Base-by-base conservation (phyloP, 306 rosid genomes). In the Corylus avellana region DNA sequence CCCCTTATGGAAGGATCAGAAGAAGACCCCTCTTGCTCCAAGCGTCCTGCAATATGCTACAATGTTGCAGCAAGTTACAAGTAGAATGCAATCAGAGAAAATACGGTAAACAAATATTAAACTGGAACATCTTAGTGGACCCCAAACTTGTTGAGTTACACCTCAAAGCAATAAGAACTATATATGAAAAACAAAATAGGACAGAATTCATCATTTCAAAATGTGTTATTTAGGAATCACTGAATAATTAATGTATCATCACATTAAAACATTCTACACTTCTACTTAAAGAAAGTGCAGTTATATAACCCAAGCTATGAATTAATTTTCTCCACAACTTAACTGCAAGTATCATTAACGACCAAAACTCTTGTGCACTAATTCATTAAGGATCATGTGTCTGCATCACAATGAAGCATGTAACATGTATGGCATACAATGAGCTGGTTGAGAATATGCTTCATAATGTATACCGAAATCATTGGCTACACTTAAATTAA, bases 41-140 rank as follows among this genome's bases (percentile, higher is more conserved):
- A 69, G 75, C 92, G 91, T 77, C 90, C 92, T 76, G 98, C 97
- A 90, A 96, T 83, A 86, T 87, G 98, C 99, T 96, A 90, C 85
- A 75, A 86, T 81, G 83, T 90, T 78, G 76, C 77, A 84, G 81
- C 90, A 86, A 66, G 77, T 73, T 74, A 86, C 84, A 87, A 85
- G 67, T 70, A 75, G 86, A 76, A 78, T 67, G 64, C 47, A 54
- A 87, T 81, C 82, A 85, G 85, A 77, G 42, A 5, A 70, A 62
- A 70, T 20, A 75, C 75, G 37, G 61, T 35, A 48, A 50, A 70
- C 57, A 69, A 79, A 44, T 69, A 56, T 58, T 72, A 83, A 70
- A 72, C n/a, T 56, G 44, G 48, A 67, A 78, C 58, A 74, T 20
- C 39, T 53, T 10, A 82, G 74, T 20, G 37, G 59, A 81, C 51